These are phyloP conservation scores for Cyberlindnera mrakii DNA, from an alignment of 805 yeast species.

Conservation along the genomic window DNA sequence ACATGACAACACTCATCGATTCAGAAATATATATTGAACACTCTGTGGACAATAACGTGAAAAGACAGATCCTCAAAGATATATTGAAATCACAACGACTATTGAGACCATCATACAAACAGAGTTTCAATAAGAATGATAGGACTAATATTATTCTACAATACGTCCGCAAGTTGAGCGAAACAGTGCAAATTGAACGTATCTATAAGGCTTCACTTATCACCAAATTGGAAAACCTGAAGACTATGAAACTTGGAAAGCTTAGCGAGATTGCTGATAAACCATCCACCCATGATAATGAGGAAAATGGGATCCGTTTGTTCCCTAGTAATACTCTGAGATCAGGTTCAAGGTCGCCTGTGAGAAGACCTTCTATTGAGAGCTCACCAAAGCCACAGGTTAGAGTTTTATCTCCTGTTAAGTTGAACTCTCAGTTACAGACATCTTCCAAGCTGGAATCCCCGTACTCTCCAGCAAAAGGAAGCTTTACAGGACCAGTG, in stretches of 20 bases:
- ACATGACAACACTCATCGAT: slow-evolving; percentile 37
- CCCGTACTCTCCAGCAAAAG: slow-evolving; percentile 7
- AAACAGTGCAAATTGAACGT: slow-evolving; percentile 59
- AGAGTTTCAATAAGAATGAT: slow-evolving; percentile 31
- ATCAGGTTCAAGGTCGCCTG: slow-evolving; percentile 20
- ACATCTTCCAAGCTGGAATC: slow-evolving; percentile 1
- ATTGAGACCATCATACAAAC: slow-evolving; percentile 19
- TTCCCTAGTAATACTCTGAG: slow-evolving; percentile 14
- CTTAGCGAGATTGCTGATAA: slow-evolving; percentile 11
- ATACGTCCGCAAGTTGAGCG: slow-evolving; percentile 48
- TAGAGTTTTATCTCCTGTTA: slow-evolving; percentile 13
- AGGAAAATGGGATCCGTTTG: slow-evolving; percentile 13
- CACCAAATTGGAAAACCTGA: slow-evolving; percentile 14
- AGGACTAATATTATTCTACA: slow-evolving; percentile 38
- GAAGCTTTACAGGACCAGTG: slow-evolving; percentile 1
- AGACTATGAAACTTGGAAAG: slow-evolving; percentile 5
- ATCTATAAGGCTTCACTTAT: slow-evolving; percentile 43
- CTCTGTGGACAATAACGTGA: slow-evolving; percentile 31
- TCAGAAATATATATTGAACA: slow-evolving; percentile 58
- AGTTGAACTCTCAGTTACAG: slow-evolving; percentile 5
- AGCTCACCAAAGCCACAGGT: slow-evolving; percentile 1
- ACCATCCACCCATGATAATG: slow-evolving; percentile 1
- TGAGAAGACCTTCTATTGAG: slow-evolving; percentile 12
- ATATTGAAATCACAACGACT: slow-evolving; percentile 24
- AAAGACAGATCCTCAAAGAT: slow-evolving; percentile 35